Evolutionary conservation across 2,329 filamentous ascomycete genomes (phyloP), one percentile per base, ranked within the genome.

Genomic region (Exophiala sp.): DNA sequence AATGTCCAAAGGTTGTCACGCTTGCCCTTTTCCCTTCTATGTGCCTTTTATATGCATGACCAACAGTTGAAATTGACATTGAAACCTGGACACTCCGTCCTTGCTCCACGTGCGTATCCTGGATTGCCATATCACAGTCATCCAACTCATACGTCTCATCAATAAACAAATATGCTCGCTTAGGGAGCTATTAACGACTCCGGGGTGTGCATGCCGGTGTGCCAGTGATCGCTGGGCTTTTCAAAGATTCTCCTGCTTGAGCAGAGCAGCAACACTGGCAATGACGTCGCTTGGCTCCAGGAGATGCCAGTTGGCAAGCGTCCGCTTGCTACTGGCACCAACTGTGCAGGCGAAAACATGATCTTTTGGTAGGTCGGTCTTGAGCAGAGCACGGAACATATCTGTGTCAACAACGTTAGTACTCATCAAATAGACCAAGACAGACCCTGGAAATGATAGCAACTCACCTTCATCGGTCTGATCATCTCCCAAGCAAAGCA

Each of bases 401-500:
- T 87, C 83, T 86, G 60, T 42, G 9, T 29, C 29, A 39, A 62
- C 16, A 45, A 55, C 20, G 50, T 64, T 12, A 43, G 41, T n/a
- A 24, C 9, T n/a, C 21, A 43, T 29, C 32, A 51, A n/a, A 12
- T 33, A 47, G 18, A 11, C 5, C 32, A 14, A 43, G n/a, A 32
- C n/a, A 1, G 10, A 43, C 20, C 8, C 8, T 9, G 35, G 14
- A 14, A 16, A 8, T 47, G 35, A 4, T 16, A 38, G 41, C 21
- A 61, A 61, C 72, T 62, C 85, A 86, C 95, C 92, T 79, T 99
- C 94, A 68, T 99, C 94, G 5, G 94, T 99, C 64, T 94, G 95
- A 67, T 99, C 94, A 70, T 99, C 94, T 39, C 94, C 94, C 57
- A 91, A 75, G 71, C 94, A 99, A 47, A 97, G 78, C 9, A 95